A percentile compares a stretch with the other conserved stretches of the same genome.
Conservation (phyloP, 176 grass and related monocot species). For the Poa annua region DNA sequence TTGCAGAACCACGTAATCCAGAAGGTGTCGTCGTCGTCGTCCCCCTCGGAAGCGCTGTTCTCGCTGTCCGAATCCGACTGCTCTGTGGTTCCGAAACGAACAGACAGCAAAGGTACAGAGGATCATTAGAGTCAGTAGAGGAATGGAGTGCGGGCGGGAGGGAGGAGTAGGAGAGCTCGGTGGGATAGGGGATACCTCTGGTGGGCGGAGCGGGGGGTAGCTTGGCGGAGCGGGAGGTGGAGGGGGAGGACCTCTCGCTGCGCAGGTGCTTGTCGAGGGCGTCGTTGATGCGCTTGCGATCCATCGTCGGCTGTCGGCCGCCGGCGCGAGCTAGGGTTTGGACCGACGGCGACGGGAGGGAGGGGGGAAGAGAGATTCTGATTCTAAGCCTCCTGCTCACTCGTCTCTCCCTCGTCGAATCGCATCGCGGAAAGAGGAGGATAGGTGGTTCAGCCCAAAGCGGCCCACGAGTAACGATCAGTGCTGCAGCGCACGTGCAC, state of each 20-base stretch:
- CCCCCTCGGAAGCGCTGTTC: neutral
- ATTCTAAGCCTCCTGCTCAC: constrained; percentile 2
- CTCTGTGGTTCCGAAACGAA: neutral
- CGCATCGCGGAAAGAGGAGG: neutral
- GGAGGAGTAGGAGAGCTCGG: neutral
- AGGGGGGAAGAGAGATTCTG: neutral
- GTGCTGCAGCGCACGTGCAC: no score
- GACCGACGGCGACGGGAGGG: constrained; percentile 1
- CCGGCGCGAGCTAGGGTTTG: neutral
- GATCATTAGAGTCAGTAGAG: neutral
- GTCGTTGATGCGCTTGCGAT: constrained; percentile 27
- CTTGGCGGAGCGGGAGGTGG: constrained; percentile 20
- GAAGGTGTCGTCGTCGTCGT: constrained; percentile 25
- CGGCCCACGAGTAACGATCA: neutral
- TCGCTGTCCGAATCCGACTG: constrained; percentile 20
- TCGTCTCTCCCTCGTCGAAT: neutral
- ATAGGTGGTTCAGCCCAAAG: neutral
- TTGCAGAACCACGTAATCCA: constrained; percentile 26
- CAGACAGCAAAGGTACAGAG: neutral
- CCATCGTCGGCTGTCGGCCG: neutral
- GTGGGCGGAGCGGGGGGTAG: neutral
- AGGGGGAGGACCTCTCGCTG: constrained; percentile 2
- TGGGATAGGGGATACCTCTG: constrained; percentile 6
- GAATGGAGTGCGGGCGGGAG: neutral
- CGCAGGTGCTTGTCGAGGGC: constrained; percentile 22